Percentiles rank a stretch among this genome's conserved stretches.
phyloP scores from a whole-genome alignment of 148 eudicot genomes.

The Oxyria digyna region DNA sequence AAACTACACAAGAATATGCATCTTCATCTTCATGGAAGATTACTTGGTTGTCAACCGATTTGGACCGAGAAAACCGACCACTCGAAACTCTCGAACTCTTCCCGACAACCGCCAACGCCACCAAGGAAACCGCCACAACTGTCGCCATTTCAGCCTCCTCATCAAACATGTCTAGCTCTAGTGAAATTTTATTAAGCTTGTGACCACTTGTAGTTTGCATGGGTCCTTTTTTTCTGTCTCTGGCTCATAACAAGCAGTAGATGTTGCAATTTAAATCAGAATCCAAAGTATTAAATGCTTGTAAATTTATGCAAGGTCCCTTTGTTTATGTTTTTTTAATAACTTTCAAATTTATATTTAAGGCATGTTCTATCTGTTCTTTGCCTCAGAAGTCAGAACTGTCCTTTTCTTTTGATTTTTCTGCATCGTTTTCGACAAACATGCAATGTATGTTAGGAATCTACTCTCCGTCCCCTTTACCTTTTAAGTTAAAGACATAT shows the following conservation, averaged over 20 bases:
- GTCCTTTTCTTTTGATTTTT: neutral
- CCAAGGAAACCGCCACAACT: neutral
- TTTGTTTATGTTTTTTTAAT: neutral
- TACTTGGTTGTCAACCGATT: slow-evolving; percentile 1
- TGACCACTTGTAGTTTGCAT: slow-evolving; percentile 4
- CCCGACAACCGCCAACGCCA: slow-evolving; percentile 1
- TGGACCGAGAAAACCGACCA: neutral
- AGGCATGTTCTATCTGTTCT: neutral
- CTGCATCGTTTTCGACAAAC: neutral
- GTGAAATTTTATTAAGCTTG: neutral
- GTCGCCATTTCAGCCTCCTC: neutral
- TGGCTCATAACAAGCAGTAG: neutral
- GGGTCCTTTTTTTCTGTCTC: slow-evolving; percentile 2
- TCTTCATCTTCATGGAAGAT: neutral
- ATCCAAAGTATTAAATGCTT: neutral
- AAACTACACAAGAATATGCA: neutral
- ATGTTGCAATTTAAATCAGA: neutral
- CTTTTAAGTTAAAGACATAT: too few species aligned
- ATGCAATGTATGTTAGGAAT: too few species aligned
- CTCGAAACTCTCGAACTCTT: slow-evolving; percentile 12
- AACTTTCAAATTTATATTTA: too few species aligned
- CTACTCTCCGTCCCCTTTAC: too few species aligned
- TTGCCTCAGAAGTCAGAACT: neutral
- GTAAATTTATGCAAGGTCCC: neutral
- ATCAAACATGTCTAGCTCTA: neutral